A percentile compares a stretch with the other conserved stretches of the same genome.
Conservation (phyloP, 306 rosid genomes). For the Sicyos baderoa region DNA sequence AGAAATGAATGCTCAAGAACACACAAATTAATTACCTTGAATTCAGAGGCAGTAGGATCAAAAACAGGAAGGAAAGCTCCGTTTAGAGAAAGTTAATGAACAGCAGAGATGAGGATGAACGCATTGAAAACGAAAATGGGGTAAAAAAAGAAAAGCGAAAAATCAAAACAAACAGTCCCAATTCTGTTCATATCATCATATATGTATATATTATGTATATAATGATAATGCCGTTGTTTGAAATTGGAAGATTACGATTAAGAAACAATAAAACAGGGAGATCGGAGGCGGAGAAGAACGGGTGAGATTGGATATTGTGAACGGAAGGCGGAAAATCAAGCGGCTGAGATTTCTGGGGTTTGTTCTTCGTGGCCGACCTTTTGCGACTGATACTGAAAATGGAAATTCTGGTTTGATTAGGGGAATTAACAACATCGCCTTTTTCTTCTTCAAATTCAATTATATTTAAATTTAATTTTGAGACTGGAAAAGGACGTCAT, state of each 20-base stretch:
- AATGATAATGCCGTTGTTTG: too few relatives aligned
- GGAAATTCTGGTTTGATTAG: neutral
- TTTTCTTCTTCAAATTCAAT: neutral
- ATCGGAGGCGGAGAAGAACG: neutral
- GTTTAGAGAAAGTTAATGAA: conserved; percentile 21
- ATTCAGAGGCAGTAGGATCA: conserved; percentile 26
- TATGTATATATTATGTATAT: conserved; percentile 4
- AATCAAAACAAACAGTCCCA: conserved; percentile 11
- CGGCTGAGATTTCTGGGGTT: conserved; percentile 11
- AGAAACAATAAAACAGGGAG: conserved; percentile 1
- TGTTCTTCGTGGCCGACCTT: neutral
- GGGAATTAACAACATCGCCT: neutral
- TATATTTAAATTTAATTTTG: neutral
- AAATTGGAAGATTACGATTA: neutral
- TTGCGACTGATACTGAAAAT: neutral
- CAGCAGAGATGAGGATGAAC: conserved; percentile 35
- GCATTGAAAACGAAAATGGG: conserved; percentile 27
- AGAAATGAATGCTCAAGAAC: neutral
- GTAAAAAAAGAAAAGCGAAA: conserved; percentile 2
- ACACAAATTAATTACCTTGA: conserved; percentile 22
- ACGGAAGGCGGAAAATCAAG: neutral
- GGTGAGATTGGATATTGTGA: neutral
- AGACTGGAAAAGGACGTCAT: neutral
- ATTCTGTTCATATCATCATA: conserved; percentile 26
- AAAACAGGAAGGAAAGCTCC: conserved; percentile 21